These are phyloP conservation scores for Hericium rajendrae DNA, from an alignment of 768 basidiomycete species.

Conservation along the genomic window DNA sequence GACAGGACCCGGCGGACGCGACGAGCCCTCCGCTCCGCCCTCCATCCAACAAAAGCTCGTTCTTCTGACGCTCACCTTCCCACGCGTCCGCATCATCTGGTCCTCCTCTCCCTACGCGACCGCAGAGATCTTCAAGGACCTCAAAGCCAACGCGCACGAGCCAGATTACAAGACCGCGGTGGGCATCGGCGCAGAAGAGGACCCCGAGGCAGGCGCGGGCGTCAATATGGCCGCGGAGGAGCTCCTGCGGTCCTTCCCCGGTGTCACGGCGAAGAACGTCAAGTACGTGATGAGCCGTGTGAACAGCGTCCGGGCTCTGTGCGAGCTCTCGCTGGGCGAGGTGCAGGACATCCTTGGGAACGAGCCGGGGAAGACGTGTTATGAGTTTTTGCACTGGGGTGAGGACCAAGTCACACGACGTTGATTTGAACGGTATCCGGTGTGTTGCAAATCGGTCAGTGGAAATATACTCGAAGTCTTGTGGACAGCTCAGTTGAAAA, in stretches of 20 bases:
- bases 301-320: conserved; percentile 67
- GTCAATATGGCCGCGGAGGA: conserved; percentile 76
- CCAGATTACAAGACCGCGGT: conserved; percentile 75
- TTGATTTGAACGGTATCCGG: too few relatives aligned
- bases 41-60: conserved; percentile 88
- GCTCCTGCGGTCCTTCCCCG: conserved; percentile 72
- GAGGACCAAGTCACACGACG: conserved; percentile 23
- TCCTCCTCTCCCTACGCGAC: conserved; percentile 92
- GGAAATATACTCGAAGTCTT: too few relatives aligned
- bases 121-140: conserved; percentile 84
- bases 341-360: conserved; percentile 71
- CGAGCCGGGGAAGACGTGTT: conserved; percentile 73
- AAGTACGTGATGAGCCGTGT: conserved; percentile 79
- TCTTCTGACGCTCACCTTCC: conserved; percentile 82
- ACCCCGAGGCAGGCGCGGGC: conserved; percentile 53
- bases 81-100: conserved; percentile 91
- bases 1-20: conserved; percentile 9
- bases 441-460: too few relatives aligned
- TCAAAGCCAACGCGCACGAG: conserved; percentile 72
- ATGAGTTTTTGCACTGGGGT: conserved; percentile 73
- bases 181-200: conserved; percentile 72
- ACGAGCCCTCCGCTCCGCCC: conserved; percentile 31
- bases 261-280: conserved; percentile 76
- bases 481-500: too few relatives aligned
- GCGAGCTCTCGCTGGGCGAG: conserved; percentile 46